These are phyloP conservation scores for Hyaloscypha bicolor DNA, from an alignment of 495 filamentous ascomycete species.

Conservation along the genomic window DNA sequence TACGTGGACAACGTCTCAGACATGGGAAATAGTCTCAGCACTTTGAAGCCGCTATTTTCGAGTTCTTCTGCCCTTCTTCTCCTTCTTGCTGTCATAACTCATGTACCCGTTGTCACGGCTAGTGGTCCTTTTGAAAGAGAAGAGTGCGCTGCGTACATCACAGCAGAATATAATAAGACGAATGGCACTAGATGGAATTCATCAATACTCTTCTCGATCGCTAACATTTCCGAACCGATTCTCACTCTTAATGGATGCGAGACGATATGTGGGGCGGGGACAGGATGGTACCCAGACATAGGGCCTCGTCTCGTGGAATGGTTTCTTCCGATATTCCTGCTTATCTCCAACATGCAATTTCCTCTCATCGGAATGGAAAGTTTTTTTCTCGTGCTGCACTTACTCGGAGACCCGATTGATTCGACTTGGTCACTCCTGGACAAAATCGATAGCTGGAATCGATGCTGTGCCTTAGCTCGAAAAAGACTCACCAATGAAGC, in stretches of 20 bases:
- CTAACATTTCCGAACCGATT: neutral
- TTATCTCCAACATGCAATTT: conserved; percentile 37
- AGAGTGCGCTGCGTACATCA: neutral
- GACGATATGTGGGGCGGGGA: neutral
- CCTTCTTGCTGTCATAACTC: neutral
- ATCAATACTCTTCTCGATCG: neutral
- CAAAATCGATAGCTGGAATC: conserved; percentile 37
- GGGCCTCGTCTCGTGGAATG: conserved; percentile 33
- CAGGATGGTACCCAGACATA: conserved; percentile 6
- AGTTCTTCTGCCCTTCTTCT: neutral
- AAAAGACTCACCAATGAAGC: neutral
- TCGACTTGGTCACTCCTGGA: conserved; percentile 35
- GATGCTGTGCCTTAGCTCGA: conserved; percentile 17
- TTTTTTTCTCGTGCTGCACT: conserved; percentile 35
- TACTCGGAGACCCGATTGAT: conserved; percentile 40
- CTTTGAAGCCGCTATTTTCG: neutral
- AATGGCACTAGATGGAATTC: neutral
- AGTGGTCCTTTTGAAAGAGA: neutral
- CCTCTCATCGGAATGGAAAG: conserved; percentile 35
- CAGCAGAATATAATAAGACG: neutral
- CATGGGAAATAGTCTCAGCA: neutral
- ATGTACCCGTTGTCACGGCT: neutral
- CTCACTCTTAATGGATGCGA: neutral
- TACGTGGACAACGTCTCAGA: neutral
- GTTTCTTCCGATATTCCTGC: conserved; percentile 38